These are phyloP conservation scores for Hordeum marinum DNA, from an alignment of 176 grass and related monocot species.

Conservation along the genomic window DNA sequence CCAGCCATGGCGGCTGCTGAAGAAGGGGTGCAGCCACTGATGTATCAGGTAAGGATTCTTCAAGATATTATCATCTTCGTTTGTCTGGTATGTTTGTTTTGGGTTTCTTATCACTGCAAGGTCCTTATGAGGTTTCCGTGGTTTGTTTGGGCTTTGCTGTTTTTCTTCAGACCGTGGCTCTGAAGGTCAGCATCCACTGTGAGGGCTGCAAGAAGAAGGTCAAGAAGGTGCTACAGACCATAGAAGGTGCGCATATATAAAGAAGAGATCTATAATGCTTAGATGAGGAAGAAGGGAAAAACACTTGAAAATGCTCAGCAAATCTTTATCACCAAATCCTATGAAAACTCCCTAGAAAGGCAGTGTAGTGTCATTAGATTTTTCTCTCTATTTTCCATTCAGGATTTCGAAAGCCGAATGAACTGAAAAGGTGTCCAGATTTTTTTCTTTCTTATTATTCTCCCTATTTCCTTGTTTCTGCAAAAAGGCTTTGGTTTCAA, in stretches of 20 bases:
- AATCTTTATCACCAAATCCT: neutral
- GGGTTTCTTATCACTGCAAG: neutral
- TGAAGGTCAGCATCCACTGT: slow-evolving; percentile 98
- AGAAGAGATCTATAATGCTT: neutral
- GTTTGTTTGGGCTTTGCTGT: slow-evolving; percentile 1
- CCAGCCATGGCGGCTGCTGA: slow-evolving; percentile 57
- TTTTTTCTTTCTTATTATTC: neutral
- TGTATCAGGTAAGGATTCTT: slow-evolving; percentile 59
- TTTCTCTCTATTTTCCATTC: neutral
- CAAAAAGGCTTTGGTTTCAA: neutral
- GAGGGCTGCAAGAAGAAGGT: slow-evolving; percentile 99
- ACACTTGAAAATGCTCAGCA: neutral
- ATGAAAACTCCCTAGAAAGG: neutral
- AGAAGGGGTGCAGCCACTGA: slow-evolving; percentile 60
- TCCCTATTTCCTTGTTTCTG: neutral
- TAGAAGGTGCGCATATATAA: slow-evolving; percentile 80
- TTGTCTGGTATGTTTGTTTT: neutral
- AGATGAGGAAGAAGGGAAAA: neutral
- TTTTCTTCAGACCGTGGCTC: slow-evolving; percentile 46
- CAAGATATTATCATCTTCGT: neutral
- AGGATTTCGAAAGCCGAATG: neutral
- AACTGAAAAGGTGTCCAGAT: neutral
- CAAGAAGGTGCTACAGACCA: slow-evolving; percentile 87
- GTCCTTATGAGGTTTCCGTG: neutral
- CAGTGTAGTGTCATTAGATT: neutral